Conservation (phyloP, 306 rosid genomes). For the Quercus cerris region DNA sequence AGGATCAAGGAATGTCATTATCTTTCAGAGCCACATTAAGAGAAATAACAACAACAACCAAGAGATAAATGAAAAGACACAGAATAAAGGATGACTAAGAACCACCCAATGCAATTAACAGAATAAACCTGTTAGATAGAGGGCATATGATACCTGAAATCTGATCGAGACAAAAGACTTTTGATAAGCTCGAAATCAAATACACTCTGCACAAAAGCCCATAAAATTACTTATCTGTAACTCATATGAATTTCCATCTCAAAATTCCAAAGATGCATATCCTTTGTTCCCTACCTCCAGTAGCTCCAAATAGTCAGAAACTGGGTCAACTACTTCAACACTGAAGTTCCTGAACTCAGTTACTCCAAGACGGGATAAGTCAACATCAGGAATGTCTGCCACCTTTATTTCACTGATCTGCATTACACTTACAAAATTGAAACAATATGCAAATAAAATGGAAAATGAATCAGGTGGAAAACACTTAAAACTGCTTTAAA, state of each 20-base stretch:
- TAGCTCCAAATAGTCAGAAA: slow-evolving; percentile 88
- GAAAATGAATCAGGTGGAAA: not conserved
- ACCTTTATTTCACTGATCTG: slow-evolving; percentile 84
- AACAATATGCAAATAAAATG: slow-evolving; percentile 12
- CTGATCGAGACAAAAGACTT: slow-evolving; percentile 67
- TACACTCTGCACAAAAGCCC: slow-evolving; percentile 61
- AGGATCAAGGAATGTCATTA: not conserved
- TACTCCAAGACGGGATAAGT: slow-evolving; percentile 71
- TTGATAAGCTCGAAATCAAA: slow-evolving; percentile 84
- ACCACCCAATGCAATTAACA: slow-evolving; percentile 8
- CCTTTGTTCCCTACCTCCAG: slow-evolving; percentile 62
- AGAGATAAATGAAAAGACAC: not conserved
- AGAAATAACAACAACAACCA: not conserved
- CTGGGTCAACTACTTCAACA: slow-evolving; percentile 91
- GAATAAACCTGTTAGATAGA: slow-evolving; percentile 10
- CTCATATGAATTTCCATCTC: slow-evolving; percentile 15
- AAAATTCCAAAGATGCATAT: slow-evolving; percentile 10
- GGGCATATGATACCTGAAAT: slow-evolving; percentile 60
- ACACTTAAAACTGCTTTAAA: not conserved
- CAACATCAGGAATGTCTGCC: slow-evolving; percentile 88
- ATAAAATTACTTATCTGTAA: slow-evolving; percentile 21
- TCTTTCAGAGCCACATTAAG: not conserved
- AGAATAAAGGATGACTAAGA: not conserved
- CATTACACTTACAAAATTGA: slow-evolving; percentile 23
- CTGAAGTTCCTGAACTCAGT: slow-evolving; percentile 67